These are phyloP conservation scores for Cladosporium sp. DNA, from an alignment of 2,329 filamentous ascomycete genomes.

Conservation along the genomic window DNA sequence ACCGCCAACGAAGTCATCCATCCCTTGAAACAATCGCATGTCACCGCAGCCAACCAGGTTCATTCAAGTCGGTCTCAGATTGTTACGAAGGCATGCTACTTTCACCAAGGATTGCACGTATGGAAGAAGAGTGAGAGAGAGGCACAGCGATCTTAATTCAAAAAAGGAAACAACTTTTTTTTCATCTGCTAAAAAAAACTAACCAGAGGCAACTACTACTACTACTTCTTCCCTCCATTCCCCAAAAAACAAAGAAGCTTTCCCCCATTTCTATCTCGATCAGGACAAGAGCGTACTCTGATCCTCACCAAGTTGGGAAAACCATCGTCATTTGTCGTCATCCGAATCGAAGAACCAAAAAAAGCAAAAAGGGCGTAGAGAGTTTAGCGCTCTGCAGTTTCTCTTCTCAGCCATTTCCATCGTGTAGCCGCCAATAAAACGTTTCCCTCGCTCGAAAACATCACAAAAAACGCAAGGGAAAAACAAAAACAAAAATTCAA, in stretches of 20 bases:
- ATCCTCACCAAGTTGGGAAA: background rate
- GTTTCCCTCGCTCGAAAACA: background rate
- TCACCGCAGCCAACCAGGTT: too few relatives aligned
- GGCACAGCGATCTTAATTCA: background rate
- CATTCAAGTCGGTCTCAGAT: background rate
- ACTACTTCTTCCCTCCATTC: background rate
- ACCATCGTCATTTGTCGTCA: background rate
- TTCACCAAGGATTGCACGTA: too few relatives aligned
- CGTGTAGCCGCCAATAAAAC: background rate
- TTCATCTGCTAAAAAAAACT: background rate
- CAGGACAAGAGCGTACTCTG: background rate
- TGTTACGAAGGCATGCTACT: too few relatives aligned
- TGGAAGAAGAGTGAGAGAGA: too few relatives aligned
- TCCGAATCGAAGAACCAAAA: background rate
- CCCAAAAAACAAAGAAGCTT: background rate
- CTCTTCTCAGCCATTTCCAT: background rate
- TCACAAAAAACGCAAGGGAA: background rate
- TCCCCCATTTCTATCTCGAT: background rate
- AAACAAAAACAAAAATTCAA: background rate
- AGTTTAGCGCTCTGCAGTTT: constrained; percentile 6
- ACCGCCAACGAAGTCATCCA: too few relatives aligned
- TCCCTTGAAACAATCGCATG: too few relatives aligned
- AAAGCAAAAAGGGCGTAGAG: background rate
- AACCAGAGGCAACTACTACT: background rate
- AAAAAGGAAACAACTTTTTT: background rate